phyloP scores from a whole-genome alignment of 768 basidiomycete genomes.

The Kwoniella sp. region DNA sequence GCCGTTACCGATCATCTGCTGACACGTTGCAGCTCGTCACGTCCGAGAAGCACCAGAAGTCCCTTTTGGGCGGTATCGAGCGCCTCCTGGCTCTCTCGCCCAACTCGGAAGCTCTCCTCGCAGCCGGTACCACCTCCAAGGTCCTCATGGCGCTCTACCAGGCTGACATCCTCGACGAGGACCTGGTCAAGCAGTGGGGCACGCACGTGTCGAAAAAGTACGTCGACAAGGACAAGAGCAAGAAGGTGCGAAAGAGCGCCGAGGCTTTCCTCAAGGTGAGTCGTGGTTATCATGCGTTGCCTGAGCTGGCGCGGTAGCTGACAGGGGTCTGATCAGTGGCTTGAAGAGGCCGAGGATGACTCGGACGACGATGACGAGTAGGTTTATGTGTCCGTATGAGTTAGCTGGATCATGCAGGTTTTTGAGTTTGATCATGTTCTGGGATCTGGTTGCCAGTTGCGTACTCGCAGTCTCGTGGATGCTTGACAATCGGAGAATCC shows the following conservation, averaged over 20 bases:
- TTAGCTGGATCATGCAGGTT: too few species aligned
- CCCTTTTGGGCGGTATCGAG: constrained; percentile 88
- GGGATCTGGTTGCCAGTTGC: too few species aligned
- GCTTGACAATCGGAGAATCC: too few species aligned
- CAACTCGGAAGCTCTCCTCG: constrained; percentile 60
- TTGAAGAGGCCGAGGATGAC: too few species aligned
- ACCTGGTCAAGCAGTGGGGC: constrained; percentile 83
- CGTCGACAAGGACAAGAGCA: constrained; percentile 87
- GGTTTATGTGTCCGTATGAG: too few species aligned
- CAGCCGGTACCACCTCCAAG: constrained; percentile 64
- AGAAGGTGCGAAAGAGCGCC: constrained; percentile 85
- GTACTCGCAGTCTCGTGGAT: too few species aligned
- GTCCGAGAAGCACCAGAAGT: constrained; percentile 92
- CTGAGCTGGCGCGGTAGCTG: too few species aligned
- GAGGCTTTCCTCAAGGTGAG: constrained; percentile 88
- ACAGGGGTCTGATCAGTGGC: too few species aligned
- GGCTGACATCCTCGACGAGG: constrained; percentile 85
- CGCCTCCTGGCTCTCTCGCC: constrained; percentile 67
- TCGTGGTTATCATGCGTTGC: too few species aligned
- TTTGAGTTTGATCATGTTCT: too few species aligned
- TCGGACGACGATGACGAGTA: too few species aligned
- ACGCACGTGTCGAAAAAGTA: constrained; percentile 96
- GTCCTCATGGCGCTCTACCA: constrained; percentile 93
- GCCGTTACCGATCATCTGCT: not conserved
- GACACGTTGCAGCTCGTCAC: constrained; percentile 64